Conservation (phyloP, 1,284 basidiomycete species). For the Neonothopanus nambi region DNA sequence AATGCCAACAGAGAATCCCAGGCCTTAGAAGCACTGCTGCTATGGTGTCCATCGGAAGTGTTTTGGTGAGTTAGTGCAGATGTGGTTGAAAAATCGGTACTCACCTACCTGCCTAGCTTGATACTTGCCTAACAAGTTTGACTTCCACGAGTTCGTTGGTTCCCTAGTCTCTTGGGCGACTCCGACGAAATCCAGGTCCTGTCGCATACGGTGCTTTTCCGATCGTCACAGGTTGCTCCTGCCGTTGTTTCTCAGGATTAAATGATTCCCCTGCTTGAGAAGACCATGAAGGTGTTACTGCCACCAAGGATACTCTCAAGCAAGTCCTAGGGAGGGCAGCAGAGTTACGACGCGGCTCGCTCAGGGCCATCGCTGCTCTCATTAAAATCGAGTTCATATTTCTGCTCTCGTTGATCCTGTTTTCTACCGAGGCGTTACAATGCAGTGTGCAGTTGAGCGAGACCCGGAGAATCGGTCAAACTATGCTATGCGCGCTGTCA, state of each 20-base stretch:
- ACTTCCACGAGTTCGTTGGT: slow-evolving; percentile 82
- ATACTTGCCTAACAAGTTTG: slow-evolving; percentile 87
- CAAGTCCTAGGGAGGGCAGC: slow-evolving; percentile 94
- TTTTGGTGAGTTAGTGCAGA: slow-evolving; percentile 50
- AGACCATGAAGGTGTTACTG: slow-evolving; percentile 90
- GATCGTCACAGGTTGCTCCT: slow-evolving; percentile 84
- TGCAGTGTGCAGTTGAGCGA: slow-evolving; percentile 97
- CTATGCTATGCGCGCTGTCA: slow-evolving; percentile 99
- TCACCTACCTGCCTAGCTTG: slow-evolving; percentile 57
- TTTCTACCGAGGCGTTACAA: slow-evolving; percentile 99
- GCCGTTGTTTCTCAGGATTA: slow-evolving; percentile 84
- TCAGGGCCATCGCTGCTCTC: slow-evolving; percentile 85
- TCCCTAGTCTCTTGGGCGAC: slow-evolving; percentile 85
- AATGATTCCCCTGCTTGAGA: slow-evolving; percentile 77
- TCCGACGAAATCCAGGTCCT: slow-evolving; percentile 97
- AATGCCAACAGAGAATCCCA: slow-evolving; percentile 28
- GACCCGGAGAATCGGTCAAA: slow-evolving; percentile 91
- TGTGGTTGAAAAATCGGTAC: not conserved
- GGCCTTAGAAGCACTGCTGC: slow-evolving; percentile 82
- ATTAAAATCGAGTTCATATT: slow-evolving; percentile 82
- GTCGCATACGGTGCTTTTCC: slow-evolving; percentile 93
- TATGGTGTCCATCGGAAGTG: slow-evolving; percentile 83
- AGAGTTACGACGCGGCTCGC: slow-evolving; percentile 86
- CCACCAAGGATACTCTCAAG: slow-evolving; percentile 94
- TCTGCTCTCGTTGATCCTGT: slow-evolving; percentile 96